These are phyloP conservation scores for Lanmaoa rubissima DNA, from an alignment of 768 basidiomycete genomes.

Conservation along the genomic window DNA sequence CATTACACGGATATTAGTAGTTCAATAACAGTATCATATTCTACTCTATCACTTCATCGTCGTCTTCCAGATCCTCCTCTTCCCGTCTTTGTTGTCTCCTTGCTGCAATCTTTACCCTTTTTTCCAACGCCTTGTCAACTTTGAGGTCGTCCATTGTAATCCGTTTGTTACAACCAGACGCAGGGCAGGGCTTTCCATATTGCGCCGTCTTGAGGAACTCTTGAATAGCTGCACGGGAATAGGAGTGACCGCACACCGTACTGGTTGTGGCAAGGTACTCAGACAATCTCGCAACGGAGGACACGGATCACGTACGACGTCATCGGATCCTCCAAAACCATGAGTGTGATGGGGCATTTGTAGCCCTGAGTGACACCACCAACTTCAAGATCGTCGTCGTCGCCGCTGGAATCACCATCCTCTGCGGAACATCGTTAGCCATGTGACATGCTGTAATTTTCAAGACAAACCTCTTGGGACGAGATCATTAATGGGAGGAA, in stretches of 20 bases:
- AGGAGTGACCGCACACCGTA: conserved; percentile 75
- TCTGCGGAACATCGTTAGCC: conserved; percentile 43
- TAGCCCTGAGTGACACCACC: conserved; percentile 83
- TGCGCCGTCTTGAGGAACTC: conserved; percentile 50
- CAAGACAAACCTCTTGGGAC: conserved; percentile 59
- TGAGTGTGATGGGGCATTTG: conserved; percentile 80
- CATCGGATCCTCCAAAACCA: conserved; percentile 64
- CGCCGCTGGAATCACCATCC: conserved; percentile 76
- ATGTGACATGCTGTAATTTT: too few relatives aligned
- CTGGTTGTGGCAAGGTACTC: conserved; percentile 35
- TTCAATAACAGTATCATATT: neutral
- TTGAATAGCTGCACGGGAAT: conserved; percentile 67
- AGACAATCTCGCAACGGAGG: neutral
- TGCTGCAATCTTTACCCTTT: conserved; percentile 57
- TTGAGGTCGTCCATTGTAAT: conserved; percentile 53
- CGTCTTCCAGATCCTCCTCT: conserved; percentile 31
- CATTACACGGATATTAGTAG: conserved; percentile 12
- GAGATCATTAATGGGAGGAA: conserved; percentile 76
- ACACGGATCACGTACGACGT: conserved; percentile 63
- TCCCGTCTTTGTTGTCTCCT: conserved; percentile 49
- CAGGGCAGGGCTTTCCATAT: conserved; percentile 55
- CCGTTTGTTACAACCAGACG: conserved; percentile 65
- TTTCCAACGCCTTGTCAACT: conserved; percentile 56
- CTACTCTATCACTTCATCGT: conserved; percentile 58
- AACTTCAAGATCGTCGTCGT: conserved; percentile 86